Base-by-base conservation (phyloP, 1,284 basidiomycete species). In the Fomes fomentarius region DNA sequence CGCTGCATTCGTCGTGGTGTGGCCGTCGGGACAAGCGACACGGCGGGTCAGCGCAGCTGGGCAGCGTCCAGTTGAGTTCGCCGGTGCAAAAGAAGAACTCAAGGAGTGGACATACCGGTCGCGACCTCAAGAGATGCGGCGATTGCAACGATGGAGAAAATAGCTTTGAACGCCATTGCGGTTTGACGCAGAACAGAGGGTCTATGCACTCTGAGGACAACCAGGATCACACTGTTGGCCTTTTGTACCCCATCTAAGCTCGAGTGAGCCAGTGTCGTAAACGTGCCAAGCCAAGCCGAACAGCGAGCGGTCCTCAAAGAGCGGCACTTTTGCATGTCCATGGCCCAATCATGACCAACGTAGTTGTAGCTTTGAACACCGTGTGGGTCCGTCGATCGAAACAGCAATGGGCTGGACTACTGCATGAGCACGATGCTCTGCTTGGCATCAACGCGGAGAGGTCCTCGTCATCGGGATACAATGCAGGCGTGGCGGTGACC, bases 1-100 rank as follows among this genome's bases (percentile, higher is more conserved):
- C n/a, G 71, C 72, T 22, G 58, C 67, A 49, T 74, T 71, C 1
- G 69, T 63, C 19, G 68, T 71, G 2, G 61, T 65, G 37, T 69
- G 33, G 24, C 59, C 59, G 43, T 54, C 52, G 34, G 59, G 45
- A 43, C 59, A 61, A 19, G 56, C 34, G 1, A 57, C 59, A 38
- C 56, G 56, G 21, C 47, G 42, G 35, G 56, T 61, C n/a, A 61
- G 28, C 31, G 59, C 59, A 45, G 50, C 56, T 57, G 17, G 21
- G 10, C 6, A 22, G n/a, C 3, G 35, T 15, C 19, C 3, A 44
- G 17, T 5, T 38, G 4, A 33, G 31, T 2, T 2, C 31, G 31
- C 31, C 9, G 9, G 2, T 33, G 22, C 2, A 17, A 14, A 6
- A 21, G 14, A 19, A 14, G 15, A 33, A 17, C n/a, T n/a, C n/a